phyloP scores from a whole-genome alignment of 495 filamentous ascomycete genomes.

The Chlorociboria aeruginascens region DNA sequence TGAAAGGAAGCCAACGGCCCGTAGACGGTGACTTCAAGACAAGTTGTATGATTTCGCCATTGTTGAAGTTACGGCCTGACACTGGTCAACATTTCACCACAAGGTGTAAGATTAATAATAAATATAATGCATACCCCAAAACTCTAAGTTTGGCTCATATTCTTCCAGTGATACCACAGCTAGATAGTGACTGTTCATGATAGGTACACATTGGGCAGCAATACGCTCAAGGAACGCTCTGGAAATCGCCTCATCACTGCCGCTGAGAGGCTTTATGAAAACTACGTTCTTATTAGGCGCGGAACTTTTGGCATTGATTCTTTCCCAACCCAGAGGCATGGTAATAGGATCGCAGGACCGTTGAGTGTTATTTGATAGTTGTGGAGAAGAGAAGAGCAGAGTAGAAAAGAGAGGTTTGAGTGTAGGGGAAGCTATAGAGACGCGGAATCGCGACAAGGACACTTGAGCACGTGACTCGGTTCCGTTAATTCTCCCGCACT shows the following conservation, averaged over 20 bases:
- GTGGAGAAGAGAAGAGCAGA: not conserved
- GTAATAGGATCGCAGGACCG: not conserved
- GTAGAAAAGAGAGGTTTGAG: not conserved
- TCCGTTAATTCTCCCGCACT: not conserved
- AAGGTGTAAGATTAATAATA: not conserved
- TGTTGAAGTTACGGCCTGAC: slow-evolving; percentile 67
- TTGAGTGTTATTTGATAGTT: no score
- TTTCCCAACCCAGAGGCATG: slow-evolving; percentile 59
- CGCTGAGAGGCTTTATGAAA: slow-evolving; percentile 65
- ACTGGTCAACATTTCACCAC: not conserved
- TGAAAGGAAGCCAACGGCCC: slow-evolving; percentile 60
- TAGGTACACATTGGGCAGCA: slow-evolving; percentile 62
- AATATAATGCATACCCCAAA: slow-evolving; percentile 24
- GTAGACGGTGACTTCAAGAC: slow-evolving; percentile 51
- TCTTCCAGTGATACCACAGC: slow-evolving; percentile 66
- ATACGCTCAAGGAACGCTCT: slow-evolving; percentile 64
- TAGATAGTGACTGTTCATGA: slow-evolving; percentile 60
- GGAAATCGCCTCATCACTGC: slow-evolving; percentile 42
- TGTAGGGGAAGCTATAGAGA: not conserved
- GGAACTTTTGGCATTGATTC: slow-evolving; percentile 51
- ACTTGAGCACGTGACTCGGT: not conserved
- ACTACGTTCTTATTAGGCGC: slow-evolving; percentile 58
- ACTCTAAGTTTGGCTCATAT: slow-evolving; percentile 61
- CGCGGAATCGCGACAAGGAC: not conserved
- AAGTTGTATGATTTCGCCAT: slow-evolving; percentile 70